Evolutionary conservation across 164 flowering plant species (phyloP).

Genomic region (Echeveria elegans): DNA sequence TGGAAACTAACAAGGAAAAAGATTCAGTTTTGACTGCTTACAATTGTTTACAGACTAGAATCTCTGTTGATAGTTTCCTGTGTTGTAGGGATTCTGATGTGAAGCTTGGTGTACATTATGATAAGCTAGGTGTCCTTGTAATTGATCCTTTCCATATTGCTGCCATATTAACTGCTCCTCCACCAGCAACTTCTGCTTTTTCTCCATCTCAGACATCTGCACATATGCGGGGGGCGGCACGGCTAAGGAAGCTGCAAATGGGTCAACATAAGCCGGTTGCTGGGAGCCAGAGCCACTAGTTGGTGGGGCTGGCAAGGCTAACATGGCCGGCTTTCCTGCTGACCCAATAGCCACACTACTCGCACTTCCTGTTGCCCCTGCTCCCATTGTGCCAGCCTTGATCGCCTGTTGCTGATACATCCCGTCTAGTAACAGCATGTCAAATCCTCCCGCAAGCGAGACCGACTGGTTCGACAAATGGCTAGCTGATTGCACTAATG

Average conservation of each 20-base stretch:
- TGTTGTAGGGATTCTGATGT: conserved; percentile 3
- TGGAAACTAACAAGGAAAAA: neutral
- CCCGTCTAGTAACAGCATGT: conserved; percentile 24
- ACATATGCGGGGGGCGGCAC: conserved; percentile 75
- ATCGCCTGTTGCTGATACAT: conserved; percentile 47
- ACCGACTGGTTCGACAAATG: conserved; percentile 18
- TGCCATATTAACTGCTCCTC: conserved; percentile 89
- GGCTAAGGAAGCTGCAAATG: conserved; percentile 60
- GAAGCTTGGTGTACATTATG: conserved; percentile 6
- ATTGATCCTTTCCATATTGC: conserved; percentile 60
- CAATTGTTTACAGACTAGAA: conserved; percentile 2
- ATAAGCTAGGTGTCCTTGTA: conserved; percentile 49
- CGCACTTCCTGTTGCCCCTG: conserved; percentile 33
- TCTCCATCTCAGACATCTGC: conserved; percentile 87
- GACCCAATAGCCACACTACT: conserved; percentile 64
- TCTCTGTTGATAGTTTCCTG: conserved; percentile 5
- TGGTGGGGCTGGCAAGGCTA: conserved; percentile 62
- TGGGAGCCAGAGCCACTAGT: neutral
- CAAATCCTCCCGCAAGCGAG: conserved; percentile 25
- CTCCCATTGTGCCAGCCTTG: neutral
- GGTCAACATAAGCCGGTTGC: conserved; percentile 25
- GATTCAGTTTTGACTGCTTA: neutral
- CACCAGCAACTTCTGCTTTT: conserved; percentile 52
- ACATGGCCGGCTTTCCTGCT: conserved; percentile 39
- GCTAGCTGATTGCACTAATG: conserved; percentile 37